These are phyloP conservation scores for Leucoagaricus sp. DNA, from an alignment of 1,284 basidiomycete species.

Conservation along the genomic window DNA sequence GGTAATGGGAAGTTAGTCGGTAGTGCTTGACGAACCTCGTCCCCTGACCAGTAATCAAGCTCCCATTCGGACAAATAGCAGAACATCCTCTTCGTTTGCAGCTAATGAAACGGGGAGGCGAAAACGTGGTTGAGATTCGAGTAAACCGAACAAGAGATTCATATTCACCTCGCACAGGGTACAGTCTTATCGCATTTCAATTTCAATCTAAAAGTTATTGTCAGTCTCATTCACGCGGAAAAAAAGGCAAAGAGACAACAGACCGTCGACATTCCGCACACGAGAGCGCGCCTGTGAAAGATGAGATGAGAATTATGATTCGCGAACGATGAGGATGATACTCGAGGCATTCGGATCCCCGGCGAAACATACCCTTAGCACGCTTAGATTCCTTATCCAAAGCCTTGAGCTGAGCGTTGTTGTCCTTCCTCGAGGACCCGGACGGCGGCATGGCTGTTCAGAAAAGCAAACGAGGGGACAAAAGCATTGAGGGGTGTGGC, in stretches of 20 bases:
- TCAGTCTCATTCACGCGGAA: neutral
- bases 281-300: slow-evolving; percentile 52
- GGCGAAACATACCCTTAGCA: slow-evolving; percentile 46
- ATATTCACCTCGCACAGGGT: slow-evolving; percentile 61
- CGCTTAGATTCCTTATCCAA: slow-evolving; percentile 64
- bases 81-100: slow-evolving; percentile 73
- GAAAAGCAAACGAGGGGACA: neutral
- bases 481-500: neutral
- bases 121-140: neutral
- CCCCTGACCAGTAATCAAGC: slow-evolving; percentile 70
- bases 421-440: slow-evolving; percentile 38
- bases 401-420: slow-evolving; percentile 34
- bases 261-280: slow-evolving; percentile 75
- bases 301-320: neutral
- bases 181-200: slow-evolving; percentile 78
- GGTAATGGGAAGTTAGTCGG: neutral
- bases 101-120: slow-evolving; percentile 22
- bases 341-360: neutral
- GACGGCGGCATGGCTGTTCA: slow-evolving; percentile 8
- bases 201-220: too few species aligned
- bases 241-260: slow-evolving; percentile 18
- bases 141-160: slow-evolving; percentile 1
- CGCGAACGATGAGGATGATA: neutral
- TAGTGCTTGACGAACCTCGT: slow-evolving; percentile 61
- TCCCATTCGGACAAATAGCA: slow-evolving; percentile 76